Percentiles rank a stretch among this genome's conserved stretches.
phyloP scores from a whole-genome alignment of 2,329 filamentous ascomycete genomes.

The Claviceps africana region DNA sequence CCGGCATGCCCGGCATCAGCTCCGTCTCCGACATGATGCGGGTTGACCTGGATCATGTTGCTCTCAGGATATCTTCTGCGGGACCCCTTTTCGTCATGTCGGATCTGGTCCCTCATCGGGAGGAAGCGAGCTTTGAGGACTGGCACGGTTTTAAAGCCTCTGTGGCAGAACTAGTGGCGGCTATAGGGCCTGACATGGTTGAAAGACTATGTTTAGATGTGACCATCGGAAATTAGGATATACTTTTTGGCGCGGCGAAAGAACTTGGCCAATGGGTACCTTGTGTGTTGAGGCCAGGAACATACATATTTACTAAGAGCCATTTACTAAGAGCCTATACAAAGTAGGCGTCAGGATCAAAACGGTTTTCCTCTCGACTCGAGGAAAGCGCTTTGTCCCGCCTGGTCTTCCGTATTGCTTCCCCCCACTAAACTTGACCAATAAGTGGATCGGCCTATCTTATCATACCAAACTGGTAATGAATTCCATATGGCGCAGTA shows the following conservation, averaged over 20 bases:
- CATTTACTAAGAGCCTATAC: no score
- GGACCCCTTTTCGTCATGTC: conserved; percentile 27
- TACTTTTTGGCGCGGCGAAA: background rate
- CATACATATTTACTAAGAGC: no score
- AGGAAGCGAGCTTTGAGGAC: conserved; percentile 34
- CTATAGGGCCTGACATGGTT: conserved; percentile 47
- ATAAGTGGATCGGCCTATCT: background rate
- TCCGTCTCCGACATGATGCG: conserved; percentile 36
- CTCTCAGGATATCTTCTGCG: conserved; percentile 31
- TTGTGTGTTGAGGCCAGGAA: no score
- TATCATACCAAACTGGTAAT: background rate
- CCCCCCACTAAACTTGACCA: background rate
- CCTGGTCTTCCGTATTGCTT: background rate
- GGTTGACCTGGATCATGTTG: conserved; percentile 45
- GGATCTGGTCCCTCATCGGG: conserved; percentile 45
- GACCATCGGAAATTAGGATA: background rate
- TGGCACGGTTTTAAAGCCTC: conserved; percentile 41
- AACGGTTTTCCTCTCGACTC: background rate
- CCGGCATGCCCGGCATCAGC: conserved; percentile 54
- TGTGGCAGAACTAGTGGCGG: conserved; percentile 54
- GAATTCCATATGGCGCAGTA: background rate
- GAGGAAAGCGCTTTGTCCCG: background rate
- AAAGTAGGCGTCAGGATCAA: background rate
- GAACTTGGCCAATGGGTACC: background rate
- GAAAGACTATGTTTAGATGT: conserved; percentile 46